Conservation (phyloP, 805 yeast genomes). For the Kazachstania kunashirensis region DNA sequence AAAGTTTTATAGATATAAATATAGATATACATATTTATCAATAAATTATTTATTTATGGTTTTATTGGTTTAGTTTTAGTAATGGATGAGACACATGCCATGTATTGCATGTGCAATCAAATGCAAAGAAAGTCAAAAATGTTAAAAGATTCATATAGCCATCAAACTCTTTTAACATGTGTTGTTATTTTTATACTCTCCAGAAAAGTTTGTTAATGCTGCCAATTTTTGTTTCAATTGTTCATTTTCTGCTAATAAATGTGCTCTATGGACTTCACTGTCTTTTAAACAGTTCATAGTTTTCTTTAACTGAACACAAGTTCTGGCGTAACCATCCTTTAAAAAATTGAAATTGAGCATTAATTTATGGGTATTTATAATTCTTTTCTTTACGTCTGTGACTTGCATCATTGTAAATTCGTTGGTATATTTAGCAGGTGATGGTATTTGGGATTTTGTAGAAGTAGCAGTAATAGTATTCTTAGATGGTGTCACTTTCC, state of each 20-base stretch:
- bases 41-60: too few species aligned
- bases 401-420: constrained; percentile 27
- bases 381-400: constrained; percentile 25
- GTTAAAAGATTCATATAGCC: too few species aligned
- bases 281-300: constrained; percentile 28
- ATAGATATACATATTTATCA: too few species aligned
- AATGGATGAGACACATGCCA: too few species aligned
- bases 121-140: too few species aligned
- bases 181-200: too few species aligned
- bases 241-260: constrained; percentile 31
- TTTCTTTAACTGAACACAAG: constrained; percentile 28
- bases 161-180: too few species aligned
- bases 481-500: not conserved
- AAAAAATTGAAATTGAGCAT: constrained; percentile 26
- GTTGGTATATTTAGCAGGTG: constrained; percentile 20
- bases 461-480: constrained; percentile 1
- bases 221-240: constrained; percentile 24
- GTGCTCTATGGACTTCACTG: constrained; percentile 32
- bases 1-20: too few species aligned
- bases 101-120: too few species aligned
- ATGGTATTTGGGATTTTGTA: constrained; percentile 2
- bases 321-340: constrained; percentile 28
- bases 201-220: constrained; percentile 6
- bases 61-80: too few species aligned
- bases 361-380: constrained; percentile 27